Conservation (phyloP, 1,284 basidiomycete species). For the Apiotrichum siamense region DNA sequence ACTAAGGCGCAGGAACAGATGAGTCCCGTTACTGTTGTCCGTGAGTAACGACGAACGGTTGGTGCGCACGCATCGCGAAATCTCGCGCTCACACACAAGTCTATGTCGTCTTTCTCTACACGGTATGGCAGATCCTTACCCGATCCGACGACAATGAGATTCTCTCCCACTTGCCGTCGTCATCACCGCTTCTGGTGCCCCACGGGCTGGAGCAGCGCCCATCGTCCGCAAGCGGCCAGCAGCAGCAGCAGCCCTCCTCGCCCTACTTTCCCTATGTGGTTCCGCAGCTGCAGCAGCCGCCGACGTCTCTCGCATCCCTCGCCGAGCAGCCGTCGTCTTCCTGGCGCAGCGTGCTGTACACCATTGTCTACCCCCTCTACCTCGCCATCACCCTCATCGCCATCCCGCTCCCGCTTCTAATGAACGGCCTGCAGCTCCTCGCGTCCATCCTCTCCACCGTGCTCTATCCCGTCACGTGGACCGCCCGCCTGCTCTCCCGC, state of each 20-base stretch:
- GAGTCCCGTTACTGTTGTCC: conserved; percentile 37
- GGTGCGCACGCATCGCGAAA: neutral
- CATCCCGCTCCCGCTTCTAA: conserved; percentile 31
- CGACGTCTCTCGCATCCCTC: neutral
- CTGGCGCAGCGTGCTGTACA: conserved; percentile 22
- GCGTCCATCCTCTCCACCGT: conserved; percentile 20
- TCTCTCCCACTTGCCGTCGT: conserved; percentile 28
- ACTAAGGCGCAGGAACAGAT: conserved; percentile 34
- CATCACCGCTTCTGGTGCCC: conserved; percentile 18
- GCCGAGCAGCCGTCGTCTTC: conserved; percentile 10
- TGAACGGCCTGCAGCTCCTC: conserved; percentile 26
- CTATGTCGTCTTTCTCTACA: conserved; percentile 40
- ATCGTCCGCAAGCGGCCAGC: neutral
- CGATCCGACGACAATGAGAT: conserved; percentile 41
- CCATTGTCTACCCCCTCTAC: conserved; percentile 36
- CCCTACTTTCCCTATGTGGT: conserved; percentile 30
- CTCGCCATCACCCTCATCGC: conserved; percentile 30
- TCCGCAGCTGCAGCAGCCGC: conserved; percentile 17
- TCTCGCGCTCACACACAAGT: conserved; percentile 18
- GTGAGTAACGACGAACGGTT: too few species aligned
- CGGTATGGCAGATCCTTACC: conserved; percentile 43
- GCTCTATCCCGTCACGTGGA: conserved; percentile 35
- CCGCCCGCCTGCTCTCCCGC: conserved; percentile 19
- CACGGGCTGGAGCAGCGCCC: conserved; percentile 1
- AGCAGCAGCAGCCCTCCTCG: conserved; percentile 6